A percentile compares a stretch with the other conserved stretches of the same genome.
phyloP scores from a whole-genome alignment of 2,329 filamentous ascomycete species.

The Colletotrichum brevisporum region DNA sequence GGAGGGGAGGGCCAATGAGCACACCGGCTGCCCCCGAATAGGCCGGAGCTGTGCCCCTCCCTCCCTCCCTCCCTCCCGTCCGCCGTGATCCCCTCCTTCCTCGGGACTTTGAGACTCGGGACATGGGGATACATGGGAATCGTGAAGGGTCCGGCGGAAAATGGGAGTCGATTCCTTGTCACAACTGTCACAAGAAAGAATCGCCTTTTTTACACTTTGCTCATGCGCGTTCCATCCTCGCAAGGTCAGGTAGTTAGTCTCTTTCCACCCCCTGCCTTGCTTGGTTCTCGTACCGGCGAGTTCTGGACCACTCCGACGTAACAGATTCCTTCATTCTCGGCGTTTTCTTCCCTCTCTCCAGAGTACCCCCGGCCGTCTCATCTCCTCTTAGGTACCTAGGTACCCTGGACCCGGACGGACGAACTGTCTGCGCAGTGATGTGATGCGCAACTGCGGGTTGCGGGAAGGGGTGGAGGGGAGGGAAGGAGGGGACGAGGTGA shows the following conservation, averaged over 20 bases:
- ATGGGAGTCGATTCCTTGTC: constrained; percentile 31
- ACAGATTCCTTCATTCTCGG: constrained; percentile 11
- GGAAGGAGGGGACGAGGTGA: neutral
- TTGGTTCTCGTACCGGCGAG: neutral
- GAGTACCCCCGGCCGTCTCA: too few relatives aligned
- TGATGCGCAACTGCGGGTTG: neutral
- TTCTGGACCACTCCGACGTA: constrained; percentile 19
- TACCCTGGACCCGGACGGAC: too few relatives aligned
- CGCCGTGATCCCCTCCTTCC: neutral
- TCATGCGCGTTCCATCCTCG: constrained; percentile 4
- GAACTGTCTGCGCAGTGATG: neutral
- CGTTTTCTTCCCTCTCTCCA: neutral
- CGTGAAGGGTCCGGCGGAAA: constrained; percentile 24
- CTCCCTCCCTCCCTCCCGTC: constrained; percentile 2
- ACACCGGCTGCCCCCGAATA: constrained; percentile 25
- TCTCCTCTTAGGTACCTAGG: too few relatives aligned
- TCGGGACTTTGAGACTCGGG: neutral
- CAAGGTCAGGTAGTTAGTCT: neutral
- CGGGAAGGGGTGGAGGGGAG: neutral
- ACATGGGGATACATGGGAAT: constrained; percentile 15
- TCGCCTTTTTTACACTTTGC: constrained; percentile 38
- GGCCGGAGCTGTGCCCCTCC: constrained; percentile 24
- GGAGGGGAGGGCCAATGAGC: constrained; percentile 20
- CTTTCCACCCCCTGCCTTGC: constrained; percentile 3
- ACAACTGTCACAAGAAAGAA: neutral